Evolutionary conservation across 2,329 filamentous ascomycete species (phyloP), one percentile per base, ranked within the genome.

Genomic region (Arthroderma sp.): DNA sequence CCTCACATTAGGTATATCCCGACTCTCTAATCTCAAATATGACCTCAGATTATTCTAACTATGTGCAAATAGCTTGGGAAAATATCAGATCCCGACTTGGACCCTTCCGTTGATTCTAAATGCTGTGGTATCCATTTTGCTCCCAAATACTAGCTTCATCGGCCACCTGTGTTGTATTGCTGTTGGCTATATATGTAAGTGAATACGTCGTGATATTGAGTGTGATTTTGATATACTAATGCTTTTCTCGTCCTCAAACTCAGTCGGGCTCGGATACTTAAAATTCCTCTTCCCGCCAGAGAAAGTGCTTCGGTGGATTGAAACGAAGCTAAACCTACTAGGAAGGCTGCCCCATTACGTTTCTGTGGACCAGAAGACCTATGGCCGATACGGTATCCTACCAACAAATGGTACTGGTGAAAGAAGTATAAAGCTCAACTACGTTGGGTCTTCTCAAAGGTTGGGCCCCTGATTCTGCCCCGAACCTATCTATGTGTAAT

Each of bases 361-460:
- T 52, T 94, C 88, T 58, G 85, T 96, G 15, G 91, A 97, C 67
- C 91, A 95, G 72, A 96, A 95, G 78, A 95, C 88, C 4, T 95
- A 91, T 66, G 91, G 91, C 6, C 81, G 91, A 56, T 96, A 95
- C 66, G 91, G 91, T 1, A 87, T 96, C 13, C 75, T 97, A 58
- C 91, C 91, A 1, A 76, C 71, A 19, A 68, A 65, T 41, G 68
- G 62, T 39, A 55, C 66, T 17, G 52, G 39, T 17, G 55, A 56
- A 60, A 67, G 28, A 64, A 66, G 68, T 31, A 70, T 74, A 37
- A 72, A 74, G 13, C 76, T 86, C 63, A 83, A 82, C 56, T 80
- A 87, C 59, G 75, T 87, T 47, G 82, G 80, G 17, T 64, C 69
- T 54, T 79, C 79, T 23, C 86, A 89, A 69, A 79, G 87, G 61